Conservation (phyloP, 2,329 filamentous ascomycete genomes). For the Metarhizium guizhouense region DNA sequence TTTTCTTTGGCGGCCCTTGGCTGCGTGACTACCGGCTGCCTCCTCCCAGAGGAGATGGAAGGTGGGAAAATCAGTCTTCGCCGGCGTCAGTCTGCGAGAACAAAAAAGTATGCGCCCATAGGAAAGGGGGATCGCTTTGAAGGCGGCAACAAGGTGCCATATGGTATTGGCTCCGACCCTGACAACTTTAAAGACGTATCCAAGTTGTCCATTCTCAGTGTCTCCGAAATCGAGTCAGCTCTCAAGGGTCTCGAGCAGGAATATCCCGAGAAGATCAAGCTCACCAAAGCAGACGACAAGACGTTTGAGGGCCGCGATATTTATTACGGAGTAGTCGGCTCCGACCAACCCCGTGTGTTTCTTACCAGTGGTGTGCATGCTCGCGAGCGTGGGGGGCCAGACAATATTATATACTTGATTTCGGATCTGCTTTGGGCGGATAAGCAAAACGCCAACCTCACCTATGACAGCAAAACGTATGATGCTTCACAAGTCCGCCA, state of each 20-base stretch:
- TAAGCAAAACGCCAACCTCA: conserved; percentile 37
- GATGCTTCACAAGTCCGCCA: no score
- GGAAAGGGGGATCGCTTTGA: conserved; percentile 34
- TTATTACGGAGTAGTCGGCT: conserved; percentile 34
- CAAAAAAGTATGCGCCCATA: conserved; percentile 17
- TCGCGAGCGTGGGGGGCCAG: conserved; percentile 47
- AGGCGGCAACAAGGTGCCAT: conserved; percentile 23
- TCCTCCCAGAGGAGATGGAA: conserved; percentile 26
- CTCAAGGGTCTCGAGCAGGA: conserved; percentile 30
- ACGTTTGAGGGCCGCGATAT: conserved; percentile 29
- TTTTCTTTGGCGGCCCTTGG: conserved; percentile 13
- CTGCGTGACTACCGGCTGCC: conserved; percentile 21
- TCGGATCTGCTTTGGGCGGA: conserved; percentile 46
- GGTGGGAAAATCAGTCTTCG: conserved; percentile 4
- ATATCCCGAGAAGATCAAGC: conserved; percentile 29
- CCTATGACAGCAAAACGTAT: conserved; percentile 42
- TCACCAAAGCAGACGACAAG: conserved; percentile 34
- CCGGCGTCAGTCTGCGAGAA: background rate
- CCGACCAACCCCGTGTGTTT: conserved; percentile 35
- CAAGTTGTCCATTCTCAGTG: conserved; percentile 31
- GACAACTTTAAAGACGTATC: conserved; percentile 20
- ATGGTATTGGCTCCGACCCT: conserved; percentile 24
- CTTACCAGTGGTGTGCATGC: conserved; percentile 47
- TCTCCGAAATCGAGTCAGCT: conserved; percentile 34
- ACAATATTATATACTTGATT: conserved; percentile 49